Conservation (phyloP, 352 stramenopile genomes). For the Ophiocytium majus region DNA sequence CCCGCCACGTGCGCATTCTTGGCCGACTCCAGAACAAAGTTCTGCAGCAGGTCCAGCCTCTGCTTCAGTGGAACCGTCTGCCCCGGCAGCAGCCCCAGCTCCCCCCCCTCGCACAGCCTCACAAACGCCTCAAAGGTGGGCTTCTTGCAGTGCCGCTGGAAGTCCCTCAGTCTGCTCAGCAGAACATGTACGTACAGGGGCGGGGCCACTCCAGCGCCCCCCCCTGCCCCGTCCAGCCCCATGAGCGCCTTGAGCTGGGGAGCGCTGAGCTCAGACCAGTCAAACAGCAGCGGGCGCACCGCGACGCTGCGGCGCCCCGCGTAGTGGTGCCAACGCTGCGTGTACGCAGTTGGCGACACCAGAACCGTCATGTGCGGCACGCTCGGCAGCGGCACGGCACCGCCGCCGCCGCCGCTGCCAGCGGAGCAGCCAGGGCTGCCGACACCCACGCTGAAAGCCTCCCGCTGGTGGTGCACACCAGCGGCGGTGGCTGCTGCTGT, state of each 20-base stretch:
- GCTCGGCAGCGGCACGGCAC: too few relatives aligned
- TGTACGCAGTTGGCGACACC: background rate
- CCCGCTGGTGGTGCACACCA: too few relatives aligned
- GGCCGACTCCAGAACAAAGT: slow-evolving; percentile 36
- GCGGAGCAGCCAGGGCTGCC: too few relatives aligned
- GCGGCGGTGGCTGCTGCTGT: too few relatives aligned
- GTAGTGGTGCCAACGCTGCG: slow-evolving; percentile 37
- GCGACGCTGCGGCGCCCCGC: slow-evolving; percentile 37
- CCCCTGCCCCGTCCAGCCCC: slow-evolving; percentile 41
- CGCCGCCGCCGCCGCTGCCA: too few relatives aligned
- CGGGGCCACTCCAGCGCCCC: background rate
- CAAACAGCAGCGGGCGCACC: slow-evolving; percentile 45
- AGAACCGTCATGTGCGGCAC: slow-evolving; percentile 5
- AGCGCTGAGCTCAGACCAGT: slow-evolving; percentile 42
- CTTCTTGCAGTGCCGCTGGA: slow-evolving; percentile 38
- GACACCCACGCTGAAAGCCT: too few relatives aligned
- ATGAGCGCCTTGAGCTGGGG: slow-evolving; percentile 53
- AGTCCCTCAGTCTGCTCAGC: slow-evolving; percentile 37
- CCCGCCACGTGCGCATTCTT: slow-evolving; percentile 22
- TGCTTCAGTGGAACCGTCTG: slow-evolving; percentile 44
- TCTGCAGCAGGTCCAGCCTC: slow-evolving; percentile 43
- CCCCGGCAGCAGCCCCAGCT: background rate
- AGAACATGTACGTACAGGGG: slow-evolving; percentile 17
- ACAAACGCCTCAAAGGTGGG: slow-evolving; percentile 44
- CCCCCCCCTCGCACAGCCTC: background rate